A percentile compares a stretch with the other conserved stretches of the same genome.
Conservation (phyloP, 768 basidiomycete species). For the Trametes coccinea region DNA sequence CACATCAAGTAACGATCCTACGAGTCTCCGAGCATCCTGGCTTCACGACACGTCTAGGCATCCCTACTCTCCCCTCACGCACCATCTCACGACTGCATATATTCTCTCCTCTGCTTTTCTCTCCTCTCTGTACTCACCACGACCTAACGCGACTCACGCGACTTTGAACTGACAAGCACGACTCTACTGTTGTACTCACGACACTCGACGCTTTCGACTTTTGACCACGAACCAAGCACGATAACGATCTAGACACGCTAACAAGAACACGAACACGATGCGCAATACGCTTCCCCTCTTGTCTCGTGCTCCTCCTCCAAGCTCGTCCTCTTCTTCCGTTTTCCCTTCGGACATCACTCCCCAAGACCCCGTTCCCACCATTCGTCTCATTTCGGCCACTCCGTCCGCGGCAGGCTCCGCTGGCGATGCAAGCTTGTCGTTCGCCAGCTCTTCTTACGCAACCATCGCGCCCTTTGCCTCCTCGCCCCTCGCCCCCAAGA, state of each 20-base stretch:
- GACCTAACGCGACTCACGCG: neutral
- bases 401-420: slow-evolving; percentile 51
- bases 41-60: slow-evolving; percentile 20
- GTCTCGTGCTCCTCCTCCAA: slow-evolving; percentile 26
- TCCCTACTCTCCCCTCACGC: slow-evolving; percentile 15
- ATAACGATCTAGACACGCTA: slow-evolving; percentile 20
- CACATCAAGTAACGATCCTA: slow-evolving; percentile 27
- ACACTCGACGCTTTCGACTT: slow-evolving; percentile 17
- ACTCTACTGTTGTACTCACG: slow-evolving; percentile 25
- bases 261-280: slow-evolving; percentile 23
- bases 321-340: slow-evolving; percentile 18
- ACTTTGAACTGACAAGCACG: slow-evolving; percentile 15
- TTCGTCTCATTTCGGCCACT: slow-evolving; percentile 68
- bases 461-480: slow-evolving; percentile 30
- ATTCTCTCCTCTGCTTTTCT: slow-evolving; percentile 1
- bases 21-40: slow-evolving; percentile 21
- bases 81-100: slow-evolving; percentile 25
- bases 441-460: slow-evolving; percentile 26
- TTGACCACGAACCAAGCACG: slow-evolving; percentile 16
- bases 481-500: slow-evolving; percentile 37
- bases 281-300: slow-evolving; percentile 29
- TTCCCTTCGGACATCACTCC: slow-evolving; percentile 28
- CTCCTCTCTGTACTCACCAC: slow-evolving; percentile 20
- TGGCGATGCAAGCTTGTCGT: slow-evolving; percentile 27
- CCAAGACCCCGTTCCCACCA: slow-evolving; percentile 51